Conservation (phyloP, 108 stramenopile genomes). For the Skeletonema menzelii region DNA sequence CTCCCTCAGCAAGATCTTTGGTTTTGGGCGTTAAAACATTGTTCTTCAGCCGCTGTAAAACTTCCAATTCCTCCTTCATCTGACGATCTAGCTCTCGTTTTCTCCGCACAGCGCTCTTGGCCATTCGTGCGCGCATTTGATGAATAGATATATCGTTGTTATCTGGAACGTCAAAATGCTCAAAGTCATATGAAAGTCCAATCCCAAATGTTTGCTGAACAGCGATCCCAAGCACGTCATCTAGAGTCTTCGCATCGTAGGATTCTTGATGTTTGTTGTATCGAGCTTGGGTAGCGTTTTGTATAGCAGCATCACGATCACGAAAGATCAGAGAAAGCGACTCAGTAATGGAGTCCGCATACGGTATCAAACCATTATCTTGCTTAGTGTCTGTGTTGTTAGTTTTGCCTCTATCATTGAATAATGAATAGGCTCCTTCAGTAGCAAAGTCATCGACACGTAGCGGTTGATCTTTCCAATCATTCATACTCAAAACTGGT, state of each 20-base stretch:
- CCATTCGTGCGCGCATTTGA: conserved; percentile 73
- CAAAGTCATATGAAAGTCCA: conserved; percentile 76
- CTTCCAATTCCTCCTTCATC: conserved; percentile 41
- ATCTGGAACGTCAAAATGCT: conserved; percentile 55
- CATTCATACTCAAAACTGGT: conserved; percentile 42
- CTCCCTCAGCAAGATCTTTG: conserved; percentile 22
- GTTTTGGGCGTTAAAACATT: conserved; percentile 20
- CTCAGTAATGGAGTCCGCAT: conserved; percentile 34
- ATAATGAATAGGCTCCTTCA: conserved; percentile 27
- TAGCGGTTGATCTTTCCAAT: conserved; percentile 28
- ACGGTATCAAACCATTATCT: conserved; percentile 10
- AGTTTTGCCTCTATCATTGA: neutral
- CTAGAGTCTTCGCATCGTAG: conserved; percentile 34
- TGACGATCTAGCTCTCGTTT: conserved; percentile 41
- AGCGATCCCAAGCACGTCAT: conserved; percentile 84
- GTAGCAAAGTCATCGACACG: conserved; percentile 39
- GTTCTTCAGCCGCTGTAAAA: conserved; percentile 32
- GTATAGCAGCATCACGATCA: conserved; percentile 40
- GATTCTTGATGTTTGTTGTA: conserved; percentile 42
- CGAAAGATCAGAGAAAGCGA: conserved; percentile 49
- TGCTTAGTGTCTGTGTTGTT: conserved; percentile 1
- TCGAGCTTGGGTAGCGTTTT: conserved; percentile 33
- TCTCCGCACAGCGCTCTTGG: conserved; percentile 80
- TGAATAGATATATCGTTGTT: conserved; percentile 50
- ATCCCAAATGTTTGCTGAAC: conserved; percentile 75